A percentile compares a stretch with the other conserved stretches of the same genome.
These are phyloP conservation scores for Aegilops speltoides DNA, from an alignment of 176 grass and related monocot species.

Conservation along the genomic window DNA sequence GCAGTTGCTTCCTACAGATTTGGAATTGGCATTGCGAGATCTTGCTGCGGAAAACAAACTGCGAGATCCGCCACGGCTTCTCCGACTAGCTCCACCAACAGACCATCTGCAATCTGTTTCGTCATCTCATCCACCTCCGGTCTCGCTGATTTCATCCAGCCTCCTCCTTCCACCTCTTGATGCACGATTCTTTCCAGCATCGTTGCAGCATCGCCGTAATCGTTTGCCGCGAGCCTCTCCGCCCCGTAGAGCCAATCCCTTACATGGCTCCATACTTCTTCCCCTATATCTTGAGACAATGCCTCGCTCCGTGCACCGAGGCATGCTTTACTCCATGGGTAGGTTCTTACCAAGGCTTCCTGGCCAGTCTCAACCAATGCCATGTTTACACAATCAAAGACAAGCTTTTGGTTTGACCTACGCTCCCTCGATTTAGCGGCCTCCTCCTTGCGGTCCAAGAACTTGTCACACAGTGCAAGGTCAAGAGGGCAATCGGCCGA, in stretches of 20 bases:
- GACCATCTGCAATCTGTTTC: constrained; percentile 42
- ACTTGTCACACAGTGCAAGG: constrained; percentile 57
- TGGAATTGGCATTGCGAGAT: not conserved
- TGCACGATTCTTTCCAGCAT: constrained; percentile 58
- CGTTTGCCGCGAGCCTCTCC: constrained; percentile 16
- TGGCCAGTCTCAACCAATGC: constrained; percentile 64
- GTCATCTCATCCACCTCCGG: constrained; percentile 52
- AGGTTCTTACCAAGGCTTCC: constrained; percentile 29
- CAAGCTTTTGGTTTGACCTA: constrained; percentile 73
- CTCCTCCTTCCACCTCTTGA: constrained; percentile 56
- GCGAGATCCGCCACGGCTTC: constrained; percentile 42
- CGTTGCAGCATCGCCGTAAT: constrained; percentile 25
- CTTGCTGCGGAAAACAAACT: constrained; percentile 33
- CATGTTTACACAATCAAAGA: constrained; percentile 80
- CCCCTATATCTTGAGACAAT: constrained; percentile 27
- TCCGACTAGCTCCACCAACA: constrained; percentile 65
- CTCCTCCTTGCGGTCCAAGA: constrained; percentile 76
- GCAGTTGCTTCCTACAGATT: constrained; percentile 41
- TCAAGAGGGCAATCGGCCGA: constrained; percentile 64
- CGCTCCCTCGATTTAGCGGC: constrained; percentile 68
- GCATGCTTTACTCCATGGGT: constrained; percentile 41
- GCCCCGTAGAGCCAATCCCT: constrained; percentile 55
- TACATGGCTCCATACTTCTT: constrained; percentile 50
- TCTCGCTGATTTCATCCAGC: constrained; percentile 50
- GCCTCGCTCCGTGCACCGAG: not conserved